Evolutionary conservation across 192 early-diverging fungal genomes (phyloP), one percentile per base, ranked within the genome.

Genomic region (Coemansia sp.): DNA sequence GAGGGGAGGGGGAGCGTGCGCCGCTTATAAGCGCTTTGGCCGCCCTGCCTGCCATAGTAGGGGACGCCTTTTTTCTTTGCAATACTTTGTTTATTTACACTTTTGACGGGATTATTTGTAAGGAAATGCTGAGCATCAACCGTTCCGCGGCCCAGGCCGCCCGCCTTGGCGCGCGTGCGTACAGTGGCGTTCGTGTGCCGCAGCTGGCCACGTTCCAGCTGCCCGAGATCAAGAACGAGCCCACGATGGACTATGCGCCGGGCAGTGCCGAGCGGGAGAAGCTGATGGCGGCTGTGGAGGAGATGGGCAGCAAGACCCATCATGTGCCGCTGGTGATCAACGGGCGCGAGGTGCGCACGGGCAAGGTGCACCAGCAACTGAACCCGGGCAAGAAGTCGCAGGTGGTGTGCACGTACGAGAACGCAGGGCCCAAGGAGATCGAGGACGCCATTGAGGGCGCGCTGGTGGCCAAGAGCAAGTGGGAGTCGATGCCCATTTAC

Each of bases 401-500:
- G 23, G 80, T 84, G 20, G 68, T 98, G 39, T 85, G 82, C 62
- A 83, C 80, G 35, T 95, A 85, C 80, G 84, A 89, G 72, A 84
- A 91, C 55, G 89, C 91, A 29, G 85, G 86, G 44, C 54, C 77
- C 34, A 64, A 79, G 38, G 71, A 82, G 45, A 74, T 91, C 25
- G 64, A 82, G 38, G 69, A 83, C 64, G 95, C 95, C 23, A 96
- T 98, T 53, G 82, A 86, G 45, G 87, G 84, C 39, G 88, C 92
- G 12, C 73, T 95, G 43, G 75, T 59, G 16, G 92, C 89, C 44
- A 91, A 93, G 74, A 67, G 77, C 44, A 78, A 75, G 31, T 98
- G 95, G 95, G 95, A 95, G 72, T 75, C 81, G 41, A 82, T 94
- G 79, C 90, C 91, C 18, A 87, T 94, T 74, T 87, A 82, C 67